These are phyloP conservation scores for Floccularia luteovirens DNA, from an alignment of 768 basidiomycete genomes.

Conservation along the genomic window DNA sequence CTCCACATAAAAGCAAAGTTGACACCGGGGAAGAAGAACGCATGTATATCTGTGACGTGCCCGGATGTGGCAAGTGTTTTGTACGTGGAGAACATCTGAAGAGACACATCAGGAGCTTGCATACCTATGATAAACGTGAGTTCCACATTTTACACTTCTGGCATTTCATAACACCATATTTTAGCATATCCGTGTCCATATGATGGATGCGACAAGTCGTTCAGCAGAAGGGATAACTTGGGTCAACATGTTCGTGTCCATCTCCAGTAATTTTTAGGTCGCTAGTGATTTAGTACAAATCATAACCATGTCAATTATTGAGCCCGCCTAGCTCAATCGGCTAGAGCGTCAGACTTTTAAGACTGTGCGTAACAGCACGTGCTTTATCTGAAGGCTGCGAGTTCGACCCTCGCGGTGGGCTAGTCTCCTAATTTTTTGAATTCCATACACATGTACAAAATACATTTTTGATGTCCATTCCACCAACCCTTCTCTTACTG, in stretches of 20 bases:
- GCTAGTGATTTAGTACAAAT: no score
- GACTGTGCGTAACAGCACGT: neutral
- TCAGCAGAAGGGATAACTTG: constrained; percentile 72
- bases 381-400: constrained; percentile 72
- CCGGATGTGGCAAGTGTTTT: constrained; percentile 76
- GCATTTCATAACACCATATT: neutral
- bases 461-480: no score
- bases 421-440: constrained; percentile 26
- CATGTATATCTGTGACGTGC: constrained; percentile 58
- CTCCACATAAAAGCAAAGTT: no score
- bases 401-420: constrained; percentile 83
- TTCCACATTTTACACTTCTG: constrained; percentile 8
- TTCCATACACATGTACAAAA: no score
- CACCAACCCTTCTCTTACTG: constrained; percentile 37
- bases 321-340: constrained; percentile 61
- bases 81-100: constrained; percentile 76
- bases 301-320: no score
- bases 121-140: constrained; percentile 82
- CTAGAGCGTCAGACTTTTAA: constrained; percentile 38
- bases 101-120: constrained; percentile 72
- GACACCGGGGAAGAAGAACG: constrained; percentile 28
- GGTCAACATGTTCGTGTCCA: constrained; percentile 70
- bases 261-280: no score
- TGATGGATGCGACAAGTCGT: constrained; percentile 59
- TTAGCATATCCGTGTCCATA: constrained; percentile 55